A percentile compares a stretch with the other conserved stretches of the same genome.
These are phyloP conservation scores for Tolypocladium tropicale DNA, from an alignment of 2,329 filamentous ascomycete genomes.

Conservation along the genomic window DNA sequence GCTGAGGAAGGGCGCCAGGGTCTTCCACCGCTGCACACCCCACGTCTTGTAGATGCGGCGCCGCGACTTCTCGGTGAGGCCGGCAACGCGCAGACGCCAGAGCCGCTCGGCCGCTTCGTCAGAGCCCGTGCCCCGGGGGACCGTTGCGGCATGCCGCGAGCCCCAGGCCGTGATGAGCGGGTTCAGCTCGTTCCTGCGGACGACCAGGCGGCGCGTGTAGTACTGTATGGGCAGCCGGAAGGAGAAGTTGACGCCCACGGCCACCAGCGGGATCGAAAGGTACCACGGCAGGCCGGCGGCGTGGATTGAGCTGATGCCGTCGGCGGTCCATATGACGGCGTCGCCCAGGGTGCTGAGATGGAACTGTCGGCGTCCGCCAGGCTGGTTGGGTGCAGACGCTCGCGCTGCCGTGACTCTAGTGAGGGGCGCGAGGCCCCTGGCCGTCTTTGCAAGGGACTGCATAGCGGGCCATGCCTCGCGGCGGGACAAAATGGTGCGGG, in stretches of 20 bases:
- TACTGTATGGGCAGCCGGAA: conserved; percentile 36
- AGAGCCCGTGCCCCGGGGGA: conserved; percentile 3
- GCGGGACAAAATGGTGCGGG: neutral
- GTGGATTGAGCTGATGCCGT: conserved; percentile 34
- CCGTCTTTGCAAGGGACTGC: conserved; percentile 1
- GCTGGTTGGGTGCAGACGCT: neutral
- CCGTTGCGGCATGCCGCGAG: conserved; percentile 11
- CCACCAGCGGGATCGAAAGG: conserved; percentile 41
- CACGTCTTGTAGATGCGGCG: conserved; percentile 25
- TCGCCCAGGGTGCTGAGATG: conserved; percentile 21
- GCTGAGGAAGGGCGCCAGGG: conserved; percentile 25
- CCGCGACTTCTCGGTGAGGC: conserved; percentile 16
- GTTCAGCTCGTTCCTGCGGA: conserved; percentile 16
- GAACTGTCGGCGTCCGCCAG: conserved; percentile 14
- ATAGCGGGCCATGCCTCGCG: conserved; percentile 2
- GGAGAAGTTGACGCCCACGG: conserved; percentile 32
- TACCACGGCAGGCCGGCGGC: conserved; percentile 40
- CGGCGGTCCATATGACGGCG: conserved; percentile 28
- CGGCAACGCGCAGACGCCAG: conserved; percentile 12
- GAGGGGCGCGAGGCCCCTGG: neutral
- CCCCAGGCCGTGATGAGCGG: conserved; percentile 22
- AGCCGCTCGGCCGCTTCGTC: conserved; percentile 8
- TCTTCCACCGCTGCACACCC: conserved; percentile 38
- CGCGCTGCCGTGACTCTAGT: neutral
- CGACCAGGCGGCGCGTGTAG: conserved; percentile 25